phyloP scores from a whole-genome alignment of 2,329 filamentous ascomycete genomes.

The Curvularia sp. region DNA sequence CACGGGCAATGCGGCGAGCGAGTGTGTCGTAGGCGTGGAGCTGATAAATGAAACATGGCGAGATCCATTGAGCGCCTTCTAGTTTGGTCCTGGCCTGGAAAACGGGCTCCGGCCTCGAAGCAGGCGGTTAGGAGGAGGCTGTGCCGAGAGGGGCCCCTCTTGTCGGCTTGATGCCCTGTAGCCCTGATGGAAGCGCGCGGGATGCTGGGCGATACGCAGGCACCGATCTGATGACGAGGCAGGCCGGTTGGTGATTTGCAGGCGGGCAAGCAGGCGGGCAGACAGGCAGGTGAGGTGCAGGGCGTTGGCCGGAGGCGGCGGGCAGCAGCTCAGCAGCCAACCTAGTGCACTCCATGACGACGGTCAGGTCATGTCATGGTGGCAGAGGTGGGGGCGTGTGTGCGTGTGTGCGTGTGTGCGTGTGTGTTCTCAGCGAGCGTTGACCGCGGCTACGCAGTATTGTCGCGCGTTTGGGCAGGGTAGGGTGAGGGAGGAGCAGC shows the following conservation, averaged over 20 bases:
- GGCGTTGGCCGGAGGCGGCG: slow-evolving; percentile 1
- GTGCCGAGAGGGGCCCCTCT: too few species aligned
- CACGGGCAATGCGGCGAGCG: too few species aligned
- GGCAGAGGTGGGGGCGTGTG: too few species aligned
- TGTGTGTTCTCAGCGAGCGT: slow-evolving; percentile 5
- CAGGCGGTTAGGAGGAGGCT: slow-evolving; percentile 40
- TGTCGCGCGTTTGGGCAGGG: slow-evolving; percentile 31
- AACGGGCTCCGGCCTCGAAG: slow-evolving; percentile 22
- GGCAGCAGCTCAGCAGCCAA: neutral
- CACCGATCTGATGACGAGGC: slow-evolving; percentile 8
- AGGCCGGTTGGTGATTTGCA: slow-evolving; percentile 1
- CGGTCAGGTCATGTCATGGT: neutral
- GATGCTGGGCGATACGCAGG: slow-evolving; percentile 38
- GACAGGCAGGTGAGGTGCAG: neutral
- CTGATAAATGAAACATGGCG: slow-evolving; percentile 35
- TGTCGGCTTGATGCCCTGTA: neutral
- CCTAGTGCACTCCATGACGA: too few species aligned
- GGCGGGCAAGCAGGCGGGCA: neutral
- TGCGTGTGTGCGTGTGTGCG: too few species aligned
- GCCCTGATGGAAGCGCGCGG: slow-evolving; percentile 33
- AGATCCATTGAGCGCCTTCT: slow-evolving; percentile 34
- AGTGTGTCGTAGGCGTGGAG: slow-evolving; percentile 24
- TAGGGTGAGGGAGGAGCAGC: neutral
- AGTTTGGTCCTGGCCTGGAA: slow-evolving; percentile 31
- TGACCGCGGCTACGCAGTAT: slow-evolving; percentile 24